Percentiles rank a stretch among this genome's conserved stretches.
Evolutionary conservation across 345 rosid species (phyloP).

Genomic region (Acer yangbiense): DNA sequence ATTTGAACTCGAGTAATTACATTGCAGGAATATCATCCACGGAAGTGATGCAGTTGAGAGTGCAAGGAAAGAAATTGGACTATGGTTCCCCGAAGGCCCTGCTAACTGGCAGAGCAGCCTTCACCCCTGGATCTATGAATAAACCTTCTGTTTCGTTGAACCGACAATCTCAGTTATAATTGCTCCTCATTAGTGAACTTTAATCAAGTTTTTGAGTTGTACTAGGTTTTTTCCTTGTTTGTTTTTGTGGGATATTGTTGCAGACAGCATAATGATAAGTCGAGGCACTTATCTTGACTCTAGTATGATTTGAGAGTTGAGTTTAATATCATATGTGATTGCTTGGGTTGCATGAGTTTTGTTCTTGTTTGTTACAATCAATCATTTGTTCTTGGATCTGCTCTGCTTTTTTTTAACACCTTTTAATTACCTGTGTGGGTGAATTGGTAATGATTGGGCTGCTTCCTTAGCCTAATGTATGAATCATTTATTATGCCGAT

Average conservation of each 20-base stretch:
- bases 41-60: constrained; percentile 89
- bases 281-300: background rate
- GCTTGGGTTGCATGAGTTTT: background rate
- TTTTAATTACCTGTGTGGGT: background rate
- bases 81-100: constrained; percentile 91
- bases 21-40: constrained; percentile 80
- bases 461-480: no score
- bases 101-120: constrained; percentile 82
- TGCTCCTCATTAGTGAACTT: background rate
- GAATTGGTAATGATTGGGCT: background rate
- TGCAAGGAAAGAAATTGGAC: constrained; percentile 79
- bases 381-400: background rate
- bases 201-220: constrained; percentile 1
- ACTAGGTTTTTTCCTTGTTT: background rate
- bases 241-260: background rate
- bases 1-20: background rate
- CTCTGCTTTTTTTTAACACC: background rate
- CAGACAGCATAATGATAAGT: background rate
- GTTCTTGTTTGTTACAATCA: background rate
- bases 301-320: background rate
- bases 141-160: background rate
- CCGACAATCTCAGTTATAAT: background rate
- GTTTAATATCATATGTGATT: background rate
- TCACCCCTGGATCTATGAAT: constrained; percentile 88
- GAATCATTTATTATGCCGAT: no score